Evolutionary conservation across 208 protist genomes (phyloP).

Genomic region (Spongospora subterranea): DNA sequence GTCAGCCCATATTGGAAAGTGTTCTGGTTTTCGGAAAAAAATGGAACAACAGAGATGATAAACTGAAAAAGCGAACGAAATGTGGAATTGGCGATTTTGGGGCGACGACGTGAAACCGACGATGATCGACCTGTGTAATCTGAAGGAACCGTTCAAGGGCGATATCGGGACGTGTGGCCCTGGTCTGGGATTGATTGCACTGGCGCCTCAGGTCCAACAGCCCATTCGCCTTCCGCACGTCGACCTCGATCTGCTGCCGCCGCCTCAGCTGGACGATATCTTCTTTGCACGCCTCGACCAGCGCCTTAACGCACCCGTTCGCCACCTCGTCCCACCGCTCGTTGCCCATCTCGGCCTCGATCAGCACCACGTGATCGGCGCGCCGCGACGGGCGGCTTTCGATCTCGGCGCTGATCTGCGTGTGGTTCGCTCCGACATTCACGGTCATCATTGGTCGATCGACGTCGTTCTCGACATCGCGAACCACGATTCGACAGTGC

Average conservation of each 20-base stretch:
- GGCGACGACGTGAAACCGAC: background rate
- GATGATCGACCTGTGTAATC: background rate
- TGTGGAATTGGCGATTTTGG: too few relatives aligned
- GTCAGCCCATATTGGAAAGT: background rate
- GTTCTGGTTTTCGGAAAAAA: too few relatives aligned
- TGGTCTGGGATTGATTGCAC: background rate
- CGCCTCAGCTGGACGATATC: background rate
- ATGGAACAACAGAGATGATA: too few relatives aligned
- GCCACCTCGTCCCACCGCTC: background rate
- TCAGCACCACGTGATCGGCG: background rate
- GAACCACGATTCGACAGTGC: slow-evolving; percentile 19
- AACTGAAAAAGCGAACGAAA: too few relatives aligned
- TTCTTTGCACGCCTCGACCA: background rate
- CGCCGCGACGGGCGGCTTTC: background rate
- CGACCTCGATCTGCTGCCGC: background rate
- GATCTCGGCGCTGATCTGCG: background rate
- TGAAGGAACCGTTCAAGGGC: background rate
- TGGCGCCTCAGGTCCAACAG: slow-evolving; percentile 5
- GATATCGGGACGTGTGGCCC: background rate
- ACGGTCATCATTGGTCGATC: background rate
- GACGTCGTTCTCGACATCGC: background rate
- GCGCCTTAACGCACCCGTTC: background rate
- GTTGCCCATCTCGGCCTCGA: background rate
- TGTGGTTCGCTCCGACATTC: background rate
- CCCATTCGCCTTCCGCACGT: background rate